A percentile compares a stretch with the other conserved stretches of the same genome.
Conservation (phyloP, 2,329 filamentous ascomycete species). For the Penicillium olsonii region DNA sequence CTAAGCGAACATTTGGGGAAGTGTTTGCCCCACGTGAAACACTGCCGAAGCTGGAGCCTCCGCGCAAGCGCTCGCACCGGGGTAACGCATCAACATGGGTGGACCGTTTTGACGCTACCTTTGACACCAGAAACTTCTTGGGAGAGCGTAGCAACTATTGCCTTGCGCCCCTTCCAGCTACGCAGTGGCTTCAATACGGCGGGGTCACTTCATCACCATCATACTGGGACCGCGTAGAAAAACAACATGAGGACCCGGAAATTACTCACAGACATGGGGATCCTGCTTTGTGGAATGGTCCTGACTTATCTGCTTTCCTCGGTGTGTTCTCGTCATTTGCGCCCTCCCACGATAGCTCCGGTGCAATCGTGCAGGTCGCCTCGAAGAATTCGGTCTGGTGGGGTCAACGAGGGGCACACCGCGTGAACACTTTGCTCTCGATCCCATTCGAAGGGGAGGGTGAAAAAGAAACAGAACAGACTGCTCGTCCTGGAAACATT, state of each 20-base stretch:
- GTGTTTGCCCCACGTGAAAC: slow-evolving; percentile 45
- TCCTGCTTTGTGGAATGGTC: slow-evolving; percentile 31
- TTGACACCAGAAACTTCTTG: slow-evolving; percentile 35
- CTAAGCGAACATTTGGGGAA: slow-evolving; percentile 46
- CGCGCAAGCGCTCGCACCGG: slow-evolving; percentile 39
- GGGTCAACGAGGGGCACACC: slow-evolving; percentile 43
- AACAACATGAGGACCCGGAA: slow-evolving; percentile 28
- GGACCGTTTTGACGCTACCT: slow-evolving; percentile 42
- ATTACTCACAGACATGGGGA: slow-evolving; percentile 28
- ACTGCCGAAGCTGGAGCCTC: slow-evolving; percentile 43
- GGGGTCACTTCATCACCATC: slow-evolving; percentile 39
- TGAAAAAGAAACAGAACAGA: slow-evolving; percentile 16
- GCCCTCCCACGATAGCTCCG: slow-evolving; percentile 48
- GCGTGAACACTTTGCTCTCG: slow-evolving; percentile 40
- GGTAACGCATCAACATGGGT: slow-evolving; percentile 40
- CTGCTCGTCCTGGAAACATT: slow-evolving; percentile 31
- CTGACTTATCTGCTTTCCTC: slow-evolving; percentile 40
- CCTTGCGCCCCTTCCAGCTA: slow-evolving; percentile 41
- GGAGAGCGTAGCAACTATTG: slow-evolving; percentile 44
- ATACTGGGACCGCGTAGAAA: slow-evolving; percentile 41
- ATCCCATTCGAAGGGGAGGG: slow-evolving; percentile 22
- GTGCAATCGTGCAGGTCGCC: slow-evolving; percentile 44
- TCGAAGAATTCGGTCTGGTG: slow-evolving; percentile 50
- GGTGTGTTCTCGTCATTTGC: slow-evolving; percentile 53
- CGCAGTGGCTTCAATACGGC: slow-evolving; percentile 48